Percentiles rank a stretch among this genome's conserved stretches.
These are phyloP conservation scores for Punica granatum DNA, from an alignment of 345 rosid species.

Conservation along the genomic window DNA sequence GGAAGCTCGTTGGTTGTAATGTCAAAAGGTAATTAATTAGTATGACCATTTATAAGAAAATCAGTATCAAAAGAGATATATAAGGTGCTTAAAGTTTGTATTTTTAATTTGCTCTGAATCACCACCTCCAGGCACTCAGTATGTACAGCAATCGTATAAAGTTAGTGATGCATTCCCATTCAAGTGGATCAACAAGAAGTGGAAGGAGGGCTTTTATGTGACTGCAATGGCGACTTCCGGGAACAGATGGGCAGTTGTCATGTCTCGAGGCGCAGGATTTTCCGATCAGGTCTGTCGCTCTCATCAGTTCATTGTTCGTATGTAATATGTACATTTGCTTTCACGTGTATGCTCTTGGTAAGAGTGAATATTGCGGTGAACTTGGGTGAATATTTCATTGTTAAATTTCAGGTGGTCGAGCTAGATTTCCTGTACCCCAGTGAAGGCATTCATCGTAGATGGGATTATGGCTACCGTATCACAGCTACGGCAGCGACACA, in stretches of 20 bases:
- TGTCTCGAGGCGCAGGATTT: conserved; percentile 48
- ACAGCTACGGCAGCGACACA: conserved; percentile 46
- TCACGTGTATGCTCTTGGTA: not conserved
- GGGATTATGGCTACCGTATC: conserved; percentile 48
- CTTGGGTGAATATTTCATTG: not conserved
- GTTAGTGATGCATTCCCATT: conserved; percentile 45
- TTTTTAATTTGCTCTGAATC: not conserved
- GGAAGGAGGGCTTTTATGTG: conserved; percentile 51
- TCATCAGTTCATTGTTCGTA: not conserved
- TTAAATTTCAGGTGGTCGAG: conserved; percentile 39
- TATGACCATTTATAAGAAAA: not conserved
- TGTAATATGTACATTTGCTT: not conserved
- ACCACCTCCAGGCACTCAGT: conserved; percentile 28
- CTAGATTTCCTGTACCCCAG: conserved; percentile 57
- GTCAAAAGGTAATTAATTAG: conserved; percentile 34
- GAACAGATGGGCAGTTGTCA: conserved; percentile 42
- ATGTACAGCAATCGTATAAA: conserved; percentile 46
- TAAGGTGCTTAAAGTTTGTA: not conserved
- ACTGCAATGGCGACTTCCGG: conserved; percentile 55
- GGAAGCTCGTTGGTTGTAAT: conserved; percentile 50
- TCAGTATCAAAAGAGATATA: no score
- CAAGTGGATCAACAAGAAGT: conserved; percentile 50
- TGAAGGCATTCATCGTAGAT: conserved; percentile 50
- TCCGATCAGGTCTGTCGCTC: conserved; percentile 27
- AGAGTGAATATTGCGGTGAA: not conserved